Percentiles rank a stretch among this genome's conserved stretches.
Conservation (phyloP, 768 basidiomycete genomes). For the Termitomyces sp. region DNA sequence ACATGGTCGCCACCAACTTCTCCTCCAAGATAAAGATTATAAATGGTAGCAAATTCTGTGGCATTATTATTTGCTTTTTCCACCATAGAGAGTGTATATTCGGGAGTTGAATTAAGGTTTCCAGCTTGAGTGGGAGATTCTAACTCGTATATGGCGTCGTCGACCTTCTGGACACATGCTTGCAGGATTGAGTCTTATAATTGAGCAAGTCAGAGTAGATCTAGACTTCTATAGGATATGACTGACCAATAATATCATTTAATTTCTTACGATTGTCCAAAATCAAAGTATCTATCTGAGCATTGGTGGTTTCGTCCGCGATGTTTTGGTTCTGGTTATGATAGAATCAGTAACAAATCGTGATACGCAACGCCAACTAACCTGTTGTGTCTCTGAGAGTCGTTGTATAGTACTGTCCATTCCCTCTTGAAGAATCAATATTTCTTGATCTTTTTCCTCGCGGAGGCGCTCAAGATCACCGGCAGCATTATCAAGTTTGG, state of each 20-base stretch:
- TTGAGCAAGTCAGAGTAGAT: constrained; percentile 10
- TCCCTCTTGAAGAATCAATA: constrained; percentile 90
- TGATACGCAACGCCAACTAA: constrained; percentile 22
- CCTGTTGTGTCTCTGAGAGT: constrained; percentile 82
- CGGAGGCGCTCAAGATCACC: constrained; percentile 75
- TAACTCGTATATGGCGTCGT: constrained; percentile 95
- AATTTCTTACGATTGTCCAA: constrained; percentile 96
- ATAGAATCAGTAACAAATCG: background rate
- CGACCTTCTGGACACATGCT: constrained; percentile 94
- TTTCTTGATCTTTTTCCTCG: constrained; percentile 97
- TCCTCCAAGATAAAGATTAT: constrained; percentile 83
- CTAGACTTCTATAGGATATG: background rate
- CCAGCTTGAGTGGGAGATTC: constrained; percentile 94
- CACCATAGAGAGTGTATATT: constrained; percentile 97
- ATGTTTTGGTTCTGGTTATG: constrained; percentile 69
- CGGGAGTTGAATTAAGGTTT: constrained; percentile 95
- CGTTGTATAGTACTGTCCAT: constrained; percentile 91
- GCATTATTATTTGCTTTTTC: constrained; percentile 94
- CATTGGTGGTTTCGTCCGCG: constrained; percentile 84
- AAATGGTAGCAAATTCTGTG: constrained; percentile 92
- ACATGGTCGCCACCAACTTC: constrained; percentile 92
- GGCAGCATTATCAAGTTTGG: constrained; percentile 68
- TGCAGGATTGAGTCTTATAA: constrained; percentile 90
- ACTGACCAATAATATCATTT: constrained; percentile 88
- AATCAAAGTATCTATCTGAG: constrained; percentile 96